A percentile compares a stretch with the other conserved stretches of the same genome.
phyloP scores from a whole-genome alignment of 2,329 filamentous ascomycete genomes.

The Beauveria rudraprayagi region DNA sequence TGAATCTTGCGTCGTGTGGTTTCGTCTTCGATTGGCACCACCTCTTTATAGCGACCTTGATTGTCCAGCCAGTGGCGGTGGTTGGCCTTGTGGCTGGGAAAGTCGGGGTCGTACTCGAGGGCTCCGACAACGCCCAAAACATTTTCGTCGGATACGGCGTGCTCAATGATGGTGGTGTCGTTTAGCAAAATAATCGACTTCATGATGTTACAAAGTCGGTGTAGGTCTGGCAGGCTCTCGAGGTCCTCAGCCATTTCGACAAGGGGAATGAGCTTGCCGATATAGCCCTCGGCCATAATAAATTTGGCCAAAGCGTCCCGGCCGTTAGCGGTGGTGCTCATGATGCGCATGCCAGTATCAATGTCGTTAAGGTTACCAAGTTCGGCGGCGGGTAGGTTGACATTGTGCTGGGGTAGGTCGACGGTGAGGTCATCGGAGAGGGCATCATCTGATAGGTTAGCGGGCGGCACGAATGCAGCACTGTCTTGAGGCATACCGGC shows the following conservation, averaged over 20 bases:
- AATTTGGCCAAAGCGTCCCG: slow-evolving; percentile 84
- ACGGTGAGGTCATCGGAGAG: slow-evolving; percentile 79
- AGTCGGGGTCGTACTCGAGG: slow-evolving; percentile 95
- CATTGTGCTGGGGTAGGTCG: slow-evolving; percentile 55
- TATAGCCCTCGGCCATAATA: slow-evolving; percentile 78
- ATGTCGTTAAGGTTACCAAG: slow-evolving; percentile 79
- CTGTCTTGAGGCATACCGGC: slow-evolving; percentile 44
- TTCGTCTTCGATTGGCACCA: slow-evolving; percentile 82
- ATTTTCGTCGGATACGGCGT: slow-evolving; percentile 81
- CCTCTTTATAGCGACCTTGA: slow-evolving; percentile 88
- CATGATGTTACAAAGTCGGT: slow-evolving; percentile 94
- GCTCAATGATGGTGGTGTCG: slow-evolving; percentile 89
- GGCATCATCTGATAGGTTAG: slow-evolving; percentile 60
- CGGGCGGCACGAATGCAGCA: not conserved
- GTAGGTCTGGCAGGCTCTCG: slow-evolving; percentile 77
- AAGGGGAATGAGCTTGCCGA: slow-evolving; percentile 75
- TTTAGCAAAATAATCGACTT: slow-evolving; percentile 92
- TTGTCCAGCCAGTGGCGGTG: slow-evolving; percentile 89
- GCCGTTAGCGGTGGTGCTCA: slow-evolving; percentile 65
- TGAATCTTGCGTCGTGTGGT: slow-evolving; percentile 84
- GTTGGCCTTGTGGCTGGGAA: slow-evolving; percentile 94
- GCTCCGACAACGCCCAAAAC: slow-evolving; percentile 90
- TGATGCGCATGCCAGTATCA: slow-evolving; percentile 72
- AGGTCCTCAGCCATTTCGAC: slow-evolving; percentile 86
- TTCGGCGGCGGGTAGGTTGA: slow-evolving; percentile 70